These are phyloP conservation scores for Cladorrhinum sp. DNA, from an alignment of 2,329 filamentous ascomycete genomes.

Conservation along the genomic window DNA sequence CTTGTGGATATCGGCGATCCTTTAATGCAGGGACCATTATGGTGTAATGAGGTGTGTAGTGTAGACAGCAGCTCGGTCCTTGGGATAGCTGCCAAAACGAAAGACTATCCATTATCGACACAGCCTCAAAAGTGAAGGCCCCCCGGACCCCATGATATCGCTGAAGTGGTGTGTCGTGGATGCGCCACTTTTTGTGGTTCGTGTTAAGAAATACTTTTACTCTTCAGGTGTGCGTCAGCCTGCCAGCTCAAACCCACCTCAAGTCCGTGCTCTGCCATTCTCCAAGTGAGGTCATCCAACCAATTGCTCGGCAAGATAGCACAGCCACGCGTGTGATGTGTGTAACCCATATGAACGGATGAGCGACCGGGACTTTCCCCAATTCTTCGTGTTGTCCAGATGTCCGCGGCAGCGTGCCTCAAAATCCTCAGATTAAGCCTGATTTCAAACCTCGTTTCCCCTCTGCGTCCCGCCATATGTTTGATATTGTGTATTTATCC, in stretches of 20 bases:
- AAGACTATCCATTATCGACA: background rate
- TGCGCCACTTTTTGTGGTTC: constrained; percentile 9
- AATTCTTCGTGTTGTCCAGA: background rate
- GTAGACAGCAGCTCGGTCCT: background rate
- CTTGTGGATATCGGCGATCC: background rate
- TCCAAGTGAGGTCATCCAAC: background rate
- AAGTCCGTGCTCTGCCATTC: background rate
- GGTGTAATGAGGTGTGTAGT: too few species aligned
- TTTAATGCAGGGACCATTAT: constrained; percentile 2
- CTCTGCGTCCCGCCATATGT: background rate
- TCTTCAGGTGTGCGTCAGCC: background rate
- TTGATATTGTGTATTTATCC: background rate
- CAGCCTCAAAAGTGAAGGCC: background rate
- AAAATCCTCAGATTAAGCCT: constrained; percentile 5
- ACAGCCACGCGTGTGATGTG: constrained; percentile 13
- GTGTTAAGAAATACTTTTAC: constrained; percentile 9
- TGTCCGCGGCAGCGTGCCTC: constrained; percentile 1
- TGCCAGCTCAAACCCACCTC: constrained; percentile 3
- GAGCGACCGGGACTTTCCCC: constrained; percentile 9
- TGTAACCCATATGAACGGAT: background rate
- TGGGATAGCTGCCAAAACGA: background rate
- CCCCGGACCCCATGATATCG: too few species aligned
- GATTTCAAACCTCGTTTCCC: background rate
- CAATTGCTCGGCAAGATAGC: background rate
- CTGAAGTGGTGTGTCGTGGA: background rate